Evolutionary conservation across 1,284 basidiomycete species (phyloP).

Genomic region (Cystobasidium slooffiae): DNA sequence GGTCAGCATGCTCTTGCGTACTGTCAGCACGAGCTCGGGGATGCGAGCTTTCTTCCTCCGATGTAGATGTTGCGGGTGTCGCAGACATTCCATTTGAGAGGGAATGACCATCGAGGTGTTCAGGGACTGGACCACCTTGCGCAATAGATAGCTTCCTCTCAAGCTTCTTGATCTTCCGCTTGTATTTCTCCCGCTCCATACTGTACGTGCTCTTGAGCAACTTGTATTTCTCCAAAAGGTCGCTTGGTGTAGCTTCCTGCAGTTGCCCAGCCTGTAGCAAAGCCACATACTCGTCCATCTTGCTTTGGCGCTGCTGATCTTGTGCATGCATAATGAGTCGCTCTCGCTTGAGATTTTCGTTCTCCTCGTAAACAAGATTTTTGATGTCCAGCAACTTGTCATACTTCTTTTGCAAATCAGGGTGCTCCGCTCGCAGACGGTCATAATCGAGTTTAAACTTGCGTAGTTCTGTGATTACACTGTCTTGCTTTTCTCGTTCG

Average conservation of each 20-base stretch:
- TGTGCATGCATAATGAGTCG: constrained; percentile 2
- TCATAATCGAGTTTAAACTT: neutral
- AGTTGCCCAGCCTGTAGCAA: neutral
- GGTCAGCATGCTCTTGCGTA: neutral
- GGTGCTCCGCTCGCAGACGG: constrained; percentile 4
- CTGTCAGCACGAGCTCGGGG: neutral
- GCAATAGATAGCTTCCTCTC: neutral
- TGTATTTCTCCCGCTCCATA: constrained; percentile 1
- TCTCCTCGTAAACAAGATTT: neutral
- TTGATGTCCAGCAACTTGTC: neutral
- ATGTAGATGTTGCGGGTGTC: too few relatives aligned
- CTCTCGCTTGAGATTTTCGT: neutral
- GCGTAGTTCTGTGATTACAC: neutral
- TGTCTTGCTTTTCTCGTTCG: neutral
- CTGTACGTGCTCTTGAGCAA: constrained; percentile 15
- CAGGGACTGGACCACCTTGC: too few relatives aligned
- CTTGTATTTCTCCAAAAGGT: constrained; percentile 15
- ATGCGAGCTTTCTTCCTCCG: neutral
- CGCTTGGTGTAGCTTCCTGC: neutral
- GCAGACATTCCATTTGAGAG: too few relatives aligned
- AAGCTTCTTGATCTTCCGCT: constrained; percentile 20
- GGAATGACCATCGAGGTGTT: too few relatives aligned
- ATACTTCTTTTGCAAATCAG: neutral
- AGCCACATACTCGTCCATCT: constrained; percentile 9
- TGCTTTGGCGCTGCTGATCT: constrained; percentile 4